Base-by-base conservation (phyloP, 1,139 yeast species). In the Scheffersomyces titani region DNA sequence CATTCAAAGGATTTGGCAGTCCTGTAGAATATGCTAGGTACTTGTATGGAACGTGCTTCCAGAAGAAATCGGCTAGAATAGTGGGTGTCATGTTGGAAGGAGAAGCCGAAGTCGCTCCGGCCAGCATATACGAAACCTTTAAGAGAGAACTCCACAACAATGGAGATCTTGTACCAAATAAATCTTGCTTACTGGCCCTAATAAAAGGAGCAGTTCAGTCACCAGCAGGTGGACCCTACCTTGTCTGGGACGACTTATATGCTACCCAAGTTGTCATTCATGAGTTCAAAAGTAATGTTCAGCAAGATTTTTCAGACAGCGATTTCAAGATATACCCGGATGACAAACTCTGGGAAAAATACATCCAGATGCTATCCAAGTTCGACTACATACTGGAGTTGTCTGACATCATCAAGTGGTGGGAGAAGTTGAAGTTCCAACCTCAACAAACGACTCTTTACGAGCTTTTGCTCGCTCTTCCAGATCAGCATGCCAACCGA, bases 241-340 rank as follows among this genome's bases (percentile, higher is more conserved):
- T 71, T 18, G 51, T 65, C 3, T 86, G 90, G 89, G 83, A 74
- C 4, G 74, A 73, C 1, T 59, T 81, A 44, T 81, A 72, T 57
- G 90, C 92, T 0, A 77, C 88, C 0, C 91, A 87, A 61, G 75
- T 86, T 18, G 87, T 90, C 0, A 78, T 86, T 6, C 80, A 76
- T 49, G 90, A 88, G 65, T 85, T 87, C 69, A 80, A 82, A 57
- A 67, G 61, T 21, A 57, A 73, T 51, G 73, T 71, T 53, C 56
- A 72, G 49, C 61, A 65, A 57, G 24, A 64, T 47, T 7, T 56
- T 11, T 63, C 68, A 52, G 68, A 68, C 4, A 69, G 71, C 48
- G 76, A 62, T 9, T 61, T 60, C 16, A 61, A 62, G 7, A 60
- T 84, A 3, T 71, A 72, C 50, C 90, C 92, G 0, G 72, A 78